Conservation (phyloP, 2,329 filamentous ascomycete species). For the Fusarium chaquense region DNA sequence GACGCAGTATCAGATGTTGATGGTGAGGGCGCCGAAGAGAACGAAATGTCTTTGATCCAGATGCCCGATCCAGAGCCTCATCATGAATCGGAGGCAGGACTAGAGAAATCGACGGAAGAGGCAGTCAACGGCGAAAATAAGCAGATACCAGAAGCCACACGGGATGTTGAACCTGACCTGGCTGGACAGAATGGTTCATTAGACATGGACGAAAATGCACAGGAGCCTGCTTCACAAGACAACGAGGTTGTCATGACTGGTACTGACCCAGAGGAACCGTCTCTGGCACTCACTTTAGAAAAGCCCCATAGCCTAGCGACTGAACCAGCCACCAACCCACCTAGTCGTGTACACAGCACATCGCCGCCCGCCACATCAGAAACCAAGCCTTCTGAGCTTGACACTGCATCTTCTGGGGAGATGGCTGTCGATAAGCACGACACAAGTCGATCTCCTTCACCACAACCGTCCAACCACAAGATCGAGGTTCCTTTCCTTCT, state of each 20-base stretch:
- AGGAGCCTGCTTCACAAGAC: not conserved
- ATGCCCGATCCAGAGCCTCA: constrained; percentile 44
- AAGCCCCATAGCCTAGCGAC: constrained; percentile 57
- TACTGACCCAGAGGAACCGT: constrained; percentile 32
- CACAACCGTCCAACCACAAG: constrained; percentile 60
- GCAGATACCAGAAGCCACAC: not conserved
- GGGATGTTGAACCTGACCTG: not conserved
- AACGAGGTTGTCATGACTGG: constrained; percentile 53
- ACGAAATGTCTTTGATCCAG: constrained; percentile 52
- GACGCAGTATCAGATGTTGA: constrained; percentile 28
- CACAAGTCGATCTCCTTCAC: constrained; percentile 52
- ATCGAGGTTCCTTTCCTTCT: constrained; percentile 85
- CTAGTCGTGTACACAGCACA: constrained; percentile 59
- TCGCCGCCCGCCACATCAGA: constrained; percentile 62
- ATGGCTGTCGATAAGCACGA: constrained; percentile 49
- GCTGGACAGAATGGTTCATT: not conserved
- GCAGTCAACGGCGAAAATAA: not conserved
- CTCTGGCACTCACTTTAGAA: constrained; percentile 34
- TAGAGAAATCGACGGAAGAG: constrained; percentile 29
- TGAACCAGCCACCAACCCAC: constrained; percentile 57
- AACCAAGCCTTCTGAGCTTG: constrained; percentile 64
- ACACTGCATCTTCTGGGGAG: constrained; percentile 57
- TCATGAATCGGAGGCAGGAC: not conserved
- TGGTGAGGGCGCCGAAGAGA: constrained; percentile 50
- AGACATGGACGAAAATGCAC: not conserved